Percentiles rank a stretch among this genome's conserved stretches.
These are phyloP conservation scores for Clarireedia sp. DNA, from an alignment of 2,329 filamentous ascomycete genomes.

Conservation along the genomic window DNA sequence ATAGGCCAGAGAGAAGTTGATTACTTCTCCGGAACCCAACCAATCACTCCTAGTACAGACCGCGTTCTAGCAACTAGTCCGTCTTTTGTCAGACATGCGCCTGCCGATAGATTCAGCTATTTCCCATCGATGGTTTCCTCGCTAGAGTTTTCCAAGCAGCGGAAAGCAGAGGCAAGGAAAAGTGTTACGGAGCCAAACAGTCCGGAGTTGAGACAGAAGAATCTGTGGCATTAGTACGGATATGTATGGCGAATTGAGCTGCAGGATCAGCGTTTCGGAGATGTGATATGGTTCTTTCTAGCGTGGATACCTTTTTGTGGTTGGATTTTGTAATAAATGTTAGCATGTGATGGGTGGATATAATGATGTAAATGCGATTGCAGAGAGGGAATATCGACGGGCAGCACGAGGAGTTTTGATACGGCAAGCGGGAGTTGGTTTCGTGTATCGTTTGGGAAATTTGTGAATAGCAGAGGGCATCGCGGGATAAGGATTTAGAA, in stretches of 20 bases:
- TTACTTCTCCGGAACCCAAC: conserved; percentile 25
- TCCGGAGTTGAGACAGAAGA: conserved; percentile 18
- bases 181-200: conserved; percentile 13
- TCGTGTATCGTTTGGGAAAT: too few species aligned
- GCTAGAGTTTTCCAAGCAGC: neutral
- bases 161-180: neutral
- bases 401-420: too few species aligned
- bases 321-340: too few species aligned
- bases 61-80: conserved; percentile 26
- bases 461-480: too few species aligned
- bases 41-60: conserved; percentile 23
- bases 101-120: conserved; percentile 8
- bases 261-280: neutral
- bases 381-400: too few species aligned
- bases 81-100: conserved; percentile 4
- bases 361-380: too few species aligned
- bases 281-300: conserved; percentile 40
- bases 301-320: too few species aligned
- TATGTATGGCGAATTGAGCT: neutral
- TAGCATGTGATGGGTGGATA: too few species aligned
- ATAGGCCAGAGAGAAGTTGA: conserved; percentile 14
- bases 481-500: too few species aligned
- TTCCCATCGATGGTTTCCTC: conserved; percentile 4
- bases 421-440: too few species aligned
- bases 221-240: conserved; percentile 12